Evolutionary conservation across 2,329 filamentous ascomycete species (phyloP), one percentile per base, ranked within the genome.

Genomic region (Pseudogymnoascus sp.): DNA sequence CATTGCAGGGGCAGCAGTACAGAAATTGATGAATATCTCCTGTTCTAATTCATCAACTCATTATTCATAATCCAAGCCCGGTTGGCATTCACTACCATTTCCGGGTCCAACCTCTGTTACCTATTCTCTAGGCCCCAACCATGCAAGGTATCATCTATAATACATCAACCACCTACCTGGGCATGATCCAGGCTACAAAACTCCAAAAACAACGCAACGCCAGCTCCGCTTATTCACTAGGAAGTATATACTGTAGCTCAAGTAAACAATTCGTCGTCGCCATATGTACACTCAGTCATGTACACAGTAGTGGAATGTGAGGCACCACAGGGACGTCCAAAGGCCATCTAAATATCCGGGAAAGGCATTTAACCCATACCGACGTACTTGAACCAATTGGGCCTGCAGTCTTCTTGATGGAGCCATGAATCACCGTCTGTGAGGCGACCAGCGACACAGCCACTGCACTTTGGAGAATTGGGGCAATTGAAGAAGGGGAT

Each of bases 401-500:
- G 90, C 64, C 94, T 82, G 75, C 94, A 99, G 74, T 99, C 94
- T 73, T 99, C 94, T 70, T 88, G 87, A 68, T 91, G 84, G 50
- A 99, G 78, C 80, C 86, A 96, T 30, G 85, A 78, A 70, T 91
- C 92, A 65, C 94, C 94, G 66, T 95, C 91, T 25, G 91, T 97
- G 70, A 97, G 89, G 62, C 88, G 84, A 58, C 93, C 94, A 0
- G 90, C 84, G n/a, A 86, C 82, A 73, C 93, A 97, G 66, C 90
- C 90, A 66, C 82, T 87, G 73, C 93, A 97, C 75, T 97, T 97
- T 58, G 90, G 89, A 60, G 89, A 96, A 76, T 96, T 97, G 64
- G 94, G 94, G 72, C 94, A 99, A 78, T 99, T 99, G 81, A 96
- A 96, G 78, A 96, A 99, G 50, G 94, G 94, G 60, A 97, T 92